Evolutionary conservation across 1,139 yeast species (phyloP), one percentile per base, ranked within the genome.

Genomic region (Blastobotrys buckinghamii): DNA sequence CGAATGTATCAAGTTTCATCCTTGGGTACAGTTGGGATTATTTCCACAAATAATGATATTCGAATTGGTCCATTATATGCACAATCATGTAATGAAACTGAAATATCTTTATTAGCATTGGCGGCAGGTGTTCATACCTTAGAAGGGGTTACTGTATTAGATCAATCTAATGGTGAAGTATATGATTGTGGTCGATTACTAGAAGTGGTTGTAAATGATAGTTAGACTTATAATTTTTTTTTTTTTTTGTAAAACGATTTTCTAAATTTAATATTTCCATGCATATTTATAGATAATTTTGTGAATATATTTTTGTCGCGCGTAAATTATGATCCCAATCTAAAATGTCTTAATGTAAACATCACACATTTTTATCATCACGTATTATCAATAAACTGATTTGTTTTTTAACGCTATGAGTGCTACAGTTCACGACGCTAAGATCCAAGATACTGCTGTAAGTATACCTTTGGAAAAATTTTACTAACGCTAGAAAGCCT

Each of bases 131-230:
- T 82, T 9, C 81, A 76, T 61, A 78, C 79, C 44, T 67, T 86
- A 30, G 81, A 78, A 50, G 90, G 88, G 1, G 73, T 84, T 16
- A 77, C 77, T 50, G 70, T 86, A 8, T 74, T 81, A 47, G 95
- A 86, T 59, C 69, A 80, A 10, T 63, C 63, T 36, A 75, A 81
- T 26, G 89, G 92, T 2, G 92, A 84, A 53, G 78, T 81, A 1
- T 73, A 82, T 55, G 90, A 82, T 54, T 82, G 86, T 60, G 90
- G 89, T 1, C 76, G 78, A 53, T 67, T 84, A 47, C 72, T 85
- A 19, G 90, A 84, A 58, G 84, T 86, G 1, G 77, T 82, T 53
- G 89, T 84, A 15, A 70, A 70, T 36, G 60, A 59, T 41, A 32
- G 29, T 27, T 44, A 40, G 24, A n/a, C n/a, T 13, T 6, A 34